These are phyloP conservation scores for Fennellomyces sp. DNA, from an alignment of 371 early-diverging fungal genomes.

Conservation along the genomic window DNA sequence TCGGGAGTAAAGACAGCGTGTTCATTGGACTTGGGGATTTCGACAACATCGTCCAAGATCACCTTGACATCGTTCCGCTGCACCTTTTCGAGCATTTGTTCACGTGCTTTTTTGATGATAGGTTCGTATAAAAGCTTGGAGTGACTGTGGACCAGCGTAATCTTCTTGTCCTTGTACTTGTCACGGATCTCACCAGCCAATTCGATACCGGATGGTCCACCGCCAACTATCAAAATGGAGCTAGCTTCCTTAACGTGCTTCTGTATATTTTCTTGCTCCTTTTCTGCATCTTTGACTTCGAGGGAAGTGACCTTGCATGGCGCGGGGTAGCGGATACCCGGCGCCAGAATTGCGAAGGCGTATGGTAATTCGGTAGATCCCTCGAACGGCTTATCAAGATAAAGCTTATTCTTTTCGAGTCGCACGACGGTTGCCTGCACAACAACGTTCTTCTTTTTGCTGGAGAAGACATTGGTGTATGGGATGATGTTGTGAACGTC, in stretches of 20 bases:
- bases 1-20: neutral
- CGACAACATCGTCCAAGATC: conserved; percentile 51
- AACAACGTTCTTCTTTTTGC: conserved; percentile 20
- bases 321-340: conserved; percentile 27
- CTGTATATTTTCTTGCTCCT: conserved; percentile 28
- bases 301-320: conserved; percentile 17
- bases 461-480: conserved; percentile 22
- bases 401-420: conserved; percentile 17
- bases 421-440: conserved; percentile 27
- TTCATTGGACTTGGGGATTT: neutral
- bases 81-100: conserved; percentile 25
- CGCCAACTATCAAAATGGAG: conserved; percentile 58
- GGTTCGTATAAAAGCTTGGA: conserved; percentile 14
- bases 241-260: conserved; percentile 38
- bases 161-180: conserved; percentile 40
- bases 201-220: conserved; percentile 64
- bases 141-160: conserved; percentile 50
- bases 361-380: conserved; percentile 17
- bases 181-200: conserved; percentile 57
- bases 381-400: conserved; percentile 17
- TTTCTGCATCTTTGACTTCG: conserved; percentile 22
- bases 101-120: conserved; percentile 29
- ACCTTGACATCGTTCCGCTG: conserved; percentile 40
- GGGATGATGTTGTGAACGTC: conserved; percentile 30
- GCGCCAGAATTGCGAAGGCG: conserved; percentile 25